Evolutionary conservation across 805 yeast species (phyloP).

Genomic region (Candida khao-thaluensis): DNA sequence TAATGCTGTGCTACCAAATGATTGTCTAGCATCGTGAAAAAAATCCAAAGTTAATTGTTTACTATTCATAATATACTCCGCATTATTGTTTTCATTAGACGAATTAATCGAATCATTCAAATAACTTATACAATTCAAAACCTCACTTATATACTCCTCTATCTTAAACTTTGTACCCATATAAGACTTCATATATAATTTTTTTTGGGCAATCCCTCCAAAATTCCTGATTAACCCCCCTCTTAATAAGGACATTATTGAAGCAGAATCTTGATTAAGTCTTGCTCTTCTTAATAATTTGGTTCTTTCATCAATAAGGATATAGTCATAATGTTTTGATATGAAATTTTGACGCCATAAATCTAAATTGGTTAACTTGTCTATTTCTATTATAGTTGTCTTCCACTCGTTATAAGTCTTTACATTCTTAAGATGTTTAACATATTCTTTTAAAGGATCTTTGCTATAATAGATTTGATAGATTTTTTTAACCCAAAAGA

Average conservation of each 20-base stretch:
- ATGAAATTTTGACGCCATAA: slow-evolving; percentile 80
- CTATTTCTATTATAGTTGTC: slow-evolving; percentile 48
- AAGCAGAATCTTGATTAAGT: slow-evolving; percentile 52
- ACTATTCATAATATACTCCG: slow-evolving; percentile 41
- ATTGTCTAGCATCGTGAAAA: slow-evolving; percentile 82
- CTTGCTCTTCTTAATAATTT: slow-evolving; percentile 63
- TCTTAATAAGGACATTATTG: slow-evolving; percentile 64
- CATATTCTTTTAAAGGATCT: slow-evolving; percentile 47
- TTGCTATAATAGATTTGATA: slow-evolving; percentile 35
- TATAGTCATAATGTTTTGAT: slow-evolving; percentile 79
- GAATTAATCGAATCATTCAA: slow-evolving; percentile 46
- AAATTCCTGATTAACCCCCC: slow-evolving; percentile 86
- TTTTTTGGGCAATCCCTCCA: slow-evolving; percentile 83
- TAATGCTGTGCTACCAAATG: slow-evolving; percentile 87
- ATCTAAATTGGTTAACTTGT: slow-evolving; percentile 44
- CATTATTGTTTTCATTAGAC: slow-evolving; percentile 23
- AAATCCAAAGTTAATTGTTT: slow-evolving; percentile 66
- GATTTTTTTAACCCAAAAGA: slow-evolving; percentile 46
- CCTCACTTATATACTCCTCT: slow-evolving; percentile 82
- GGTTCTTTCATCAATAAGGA: slow-evolving; percentile 73
- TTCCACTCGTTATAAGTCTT: slow-evolving; percentile 72
- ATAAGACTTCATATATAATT: slow-evolving; percentile 76
- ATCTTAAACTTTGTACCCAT: slow-evolving; percentile 87
- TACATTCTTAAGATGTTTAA: slow-evolving; percentile 50
- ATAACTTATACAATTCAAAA: slow-evolving; percentile 62